These are phyloP conservation scores for Linanthus parryae DNA, from an alignment of 148 eudicot genomes.

Conservation along the genomic window DNA sequence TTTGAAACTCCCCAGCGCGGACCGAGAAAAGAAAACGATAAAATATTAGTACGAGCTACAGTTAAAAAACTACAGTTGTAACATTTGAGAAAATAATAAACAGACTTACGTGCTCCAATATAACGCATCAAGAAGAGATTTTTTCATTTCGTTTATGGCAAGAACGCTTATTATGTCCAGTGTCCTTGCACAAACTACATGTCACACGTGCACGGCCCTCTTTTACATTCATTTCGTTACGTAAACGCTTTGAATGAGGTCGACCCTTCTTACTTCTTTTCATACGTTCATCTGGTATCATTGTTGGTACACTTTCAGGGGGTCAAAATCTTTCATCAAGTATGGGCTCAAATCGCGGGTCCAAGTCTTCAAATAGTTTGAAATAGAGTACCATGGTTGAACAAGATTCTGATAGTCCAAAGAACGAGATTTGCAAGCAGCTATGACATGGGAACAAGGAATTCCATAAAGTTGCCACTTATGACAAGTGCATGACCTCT, in stretches of 20 bases:
- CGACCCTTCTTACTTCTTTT: background rate
- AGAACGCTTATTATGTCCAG: background rate
- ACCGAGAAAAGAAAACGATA: too few species aligned
- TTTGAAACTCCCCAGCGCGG: too few species aligned
- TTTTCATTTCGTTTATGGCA: background rate
- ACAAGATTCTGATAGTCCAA: too few species aligned
- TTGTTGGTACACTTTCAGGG: background rate
- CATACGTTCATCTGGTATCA: background rate
- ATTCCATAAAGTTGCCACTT: too few species aligned
- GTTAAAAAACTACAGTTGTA: too few species aligned
- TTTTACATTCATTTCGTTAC: conserved; percentile 6
- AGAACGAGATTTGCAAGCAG: too few species aligned
- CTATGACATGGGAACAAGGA: too few species aligned
- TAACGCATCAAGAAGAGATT: too few species aligned
- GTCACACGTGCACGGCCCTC: background rate
- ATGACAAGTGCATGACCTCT: too few species aligned
- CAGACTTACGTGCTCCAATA: too few species aligned
- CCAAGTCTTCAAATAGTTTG: background rate
- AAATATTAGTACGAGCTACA: too few species aligned
- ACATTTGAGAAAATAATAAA: too few species aligned
- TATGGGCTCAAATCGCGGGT: background rate
- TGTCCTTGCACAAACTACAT: background rate
- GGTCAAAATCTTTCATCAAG: conserved; percentile 3
- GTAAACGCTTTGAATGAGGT: background rate
- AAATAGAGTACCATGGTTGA: background rate